phyloP scores from a whole-genome alignment of 2,329 filamentous ascomycete species.

The Colletotrichum lindemuthianum region DNA sequence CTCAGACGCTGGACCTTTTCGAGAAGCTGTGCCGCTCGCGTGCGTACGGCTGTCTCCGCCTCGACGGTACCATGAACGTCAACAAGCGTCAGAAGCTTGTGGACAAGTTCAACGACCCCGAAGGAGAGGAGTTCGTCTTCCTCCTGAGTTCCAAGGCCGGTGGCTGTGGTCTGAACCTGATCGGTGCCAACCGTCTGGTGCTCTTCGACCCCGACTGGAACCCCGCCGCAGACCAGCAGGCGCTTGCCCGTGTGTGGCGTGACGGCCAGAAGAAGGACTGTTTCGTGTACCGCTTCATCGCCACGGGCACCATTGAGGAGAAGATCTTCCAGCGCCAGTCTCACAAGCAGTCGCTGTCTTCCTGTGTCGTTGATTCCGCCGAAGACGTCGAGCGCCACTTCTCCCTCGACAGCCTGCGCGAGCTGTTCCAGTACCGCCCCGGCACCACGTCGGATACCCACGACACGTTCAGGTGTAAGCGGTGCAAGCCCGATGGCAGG shows the following conservation, averaged over 20 bases:
- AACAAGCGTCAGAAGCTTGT: constrained; percentile 97
- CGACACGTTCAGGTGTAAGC: constrained; percentile 98
- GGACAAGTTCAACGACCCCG: constrained; percentile 95
- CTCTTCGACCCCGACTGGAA: constrained; percentile 99
- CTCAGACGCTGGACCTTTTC: constrained; percentile 93
- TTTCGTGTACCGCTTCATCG: constrained; percentile 99
- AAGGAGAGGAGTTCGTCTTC: constrained; percentile 91
- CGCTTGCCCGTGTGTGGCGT: constrained; percentile 96
- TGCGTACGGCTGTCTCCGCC: constrained; percentile 84
- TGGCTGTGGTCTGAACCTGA: constrained; percentile 94
- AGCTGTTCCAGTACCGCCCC: constrained; percentile 91
- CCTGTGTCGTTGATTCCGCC: constrained; percentile 93
- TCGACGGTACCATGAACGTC: constrained; percentile 98
- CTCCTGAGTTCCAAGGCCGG: constrained; percentile 96
- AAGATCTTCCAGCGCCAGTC: constrained; percentile 99
- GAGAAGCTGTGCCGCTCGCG: constrained; percentile 88
- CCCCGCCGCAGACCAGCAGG: constrained; percentile 96
- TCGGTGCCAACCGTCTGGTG: constrained; percentile 92
- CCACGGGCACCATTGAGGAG: constrained; percentile 96
- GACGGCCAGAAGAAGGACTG: constrained; percentile 99
- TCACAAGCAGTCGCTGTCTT: constrained; percentile 96
- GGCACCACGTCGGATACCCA: constrained; percentile 93
- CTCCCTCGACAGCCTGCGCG: constrained; percentile 86
- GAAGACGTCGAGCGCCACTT: constrained; percentile 99
- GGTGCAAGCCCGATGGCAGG: constrained; percentile 87